A percentile compares a stretch with the other conserved stretches of the same genome.
These are phyloP conservation scores for Scedosporium boydii DNA, from an alignment of 2,329 filamentous ascomycete species.

Conservation along the genomic window DNA sequence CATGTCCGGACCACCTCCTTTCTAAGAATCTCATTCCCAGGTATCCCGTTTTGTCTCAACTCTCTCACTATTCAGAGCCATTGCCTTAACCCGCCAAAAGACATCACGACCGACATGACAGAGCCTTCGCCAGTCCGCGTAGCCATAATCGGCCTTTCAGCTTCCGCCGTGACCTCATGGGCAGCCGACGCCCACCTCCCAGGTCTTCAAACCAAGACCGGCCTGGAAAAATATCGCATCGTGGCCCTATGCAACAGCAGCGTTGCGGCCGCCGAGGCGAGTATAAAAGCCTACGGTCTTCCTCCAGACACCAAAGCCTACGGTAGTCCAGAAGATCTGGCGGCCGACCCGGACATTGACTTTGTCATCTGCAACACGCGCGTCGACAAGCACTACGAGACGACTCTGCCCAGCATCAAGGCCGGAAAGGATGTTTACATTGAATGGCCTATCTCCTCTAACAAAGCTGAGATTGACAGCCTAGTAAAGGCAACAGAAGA, in stretches of 20 bases:
- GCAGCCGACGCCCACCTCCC: slow-evolving; percentile 22
- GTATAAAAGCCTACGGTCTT: slow-evolving; percentile 33
- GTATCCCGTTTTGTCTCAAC: too few relatives aligned
- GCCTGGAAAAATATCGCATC: slow-evolving; percentile 34
- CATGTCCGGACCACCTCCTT: too few relatives aligned
- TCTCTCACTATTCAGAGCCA: too few relatives aligned
- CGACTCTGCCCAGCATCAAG: slow-evolving; percentile 33
- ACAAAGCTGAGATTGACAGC: slow-evolving; percentile 25
- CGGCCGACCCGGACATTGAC: slow-evolving; percentile 33
- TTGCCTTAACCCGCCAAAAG: too few relatives aligned
- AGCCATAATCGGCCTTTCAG: slow-evolving; percentile 49
- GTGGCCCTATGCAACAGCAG: slow-evolving; percentile 43
- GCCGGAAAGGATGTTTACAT: slow-evolving; percentile 44
- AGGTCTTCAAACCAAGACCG: slow-evolving; percentile 33
- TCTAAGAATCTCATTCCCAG: too few relatives aligned
- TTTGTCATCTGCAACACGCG: slow-evolving; percentile 45
- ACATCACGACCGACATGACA: too few relatives aligned
- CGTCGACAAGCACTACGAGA: slow-evolving; percentile 41
- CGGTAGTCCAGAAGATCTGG: slow-evolving; percentile 37
- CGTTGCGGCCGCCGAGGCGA: slow-evolving; percentile 29
- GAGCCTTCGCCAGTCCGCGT: slow-evolving; percentile 29
- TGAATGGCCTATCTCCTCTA: slow-evolving; percentile 43
- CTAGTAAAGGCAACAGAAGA: slow-evolving; percentile 27
- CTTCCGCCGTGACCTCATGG: slow-evolving; percentile 42
- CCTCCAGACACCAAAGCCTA: slow-evolving; percentile 33